phyloP scores from a whole-genome alignment of 1,139 yeast genomes.

The Candida sojae region DNA sequence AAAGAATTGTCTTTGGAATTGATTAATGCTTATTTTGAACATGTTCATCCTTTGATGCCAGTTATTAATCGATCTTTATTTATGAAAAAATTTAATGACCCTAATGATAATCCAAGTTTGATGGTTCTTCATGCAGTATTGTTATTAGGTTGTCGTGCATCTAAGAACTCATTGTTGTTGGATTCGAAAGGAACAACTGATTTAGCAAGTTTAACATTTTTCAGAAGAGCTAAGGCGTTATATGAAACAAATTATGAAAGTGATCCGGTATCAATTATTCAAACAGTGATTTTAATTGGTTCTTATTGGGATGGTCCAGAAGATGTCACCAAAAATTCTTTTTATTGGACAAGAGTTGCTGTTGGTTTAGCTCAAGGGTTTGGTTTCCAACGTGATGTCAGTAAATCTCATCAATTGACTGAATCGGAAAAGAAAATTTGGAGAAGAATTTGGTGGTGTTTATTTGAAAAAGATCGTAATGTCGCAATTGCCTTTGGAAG shows the following conservation, averaged over 20 bases:
- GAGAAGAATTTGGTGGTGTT: slow-evolving; percentile 80
- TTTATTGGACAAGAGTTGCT: slow-evolving; percentile 78
- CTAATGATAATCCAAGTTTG: slow-evolving; percentile 66
- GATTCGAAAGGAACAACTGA: slow-evolving; percentile 60
- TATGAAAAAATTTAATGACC: slow-evolving; percentile 56
- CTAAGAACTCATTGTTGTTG: slow-evolving; percentile 54
- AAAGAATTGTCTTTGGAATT: slow-evolving; percentile 61
- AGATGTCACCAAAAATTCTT: slow-evolving; percentile 71
- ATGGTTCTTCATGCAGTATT: slow-evolving; percentile 69
- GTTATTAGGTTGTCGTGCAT: slow-evolving; percentile 68
- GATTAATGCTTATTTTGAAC: slow-evolving; percentile 63
- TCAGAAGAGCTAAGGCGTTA: slow-evolving; percentile 75
- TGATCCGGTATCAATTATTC: slow-evolving; percentile 67
- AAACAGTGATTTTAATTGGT: slow-evolving; percentile 64
- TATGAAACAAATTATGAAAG: slow-evolving; percentile 74
- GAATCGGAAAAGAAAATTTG: slow-evolving; percentile 55
- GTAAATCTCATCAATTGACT: slow-evolving; percentile 31
- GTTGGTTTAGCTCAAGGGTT: slow-evolving; percentile 76
- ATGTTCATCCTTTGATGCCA: slow-evolving; percentile 72
- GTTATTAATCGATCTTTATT: slow-evolving; percentile 67
- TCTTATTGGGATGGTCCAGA: slow-evolving; percentile 82
- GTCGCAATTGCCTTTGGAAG: slow-evolving; percentile 79
- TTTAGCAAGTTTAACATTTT: slow-evolving; percentile 64
- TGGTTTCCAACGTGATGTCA: slow-evolving; percentile 67
- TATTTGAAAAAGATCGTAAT: slow-evolving; percentile 70